These are phyloP conservation scores for Penicillium chermesinum DNA, from an alignment of 495 filamentous ascomycete species.

Conservation along the genomic window DNA sequence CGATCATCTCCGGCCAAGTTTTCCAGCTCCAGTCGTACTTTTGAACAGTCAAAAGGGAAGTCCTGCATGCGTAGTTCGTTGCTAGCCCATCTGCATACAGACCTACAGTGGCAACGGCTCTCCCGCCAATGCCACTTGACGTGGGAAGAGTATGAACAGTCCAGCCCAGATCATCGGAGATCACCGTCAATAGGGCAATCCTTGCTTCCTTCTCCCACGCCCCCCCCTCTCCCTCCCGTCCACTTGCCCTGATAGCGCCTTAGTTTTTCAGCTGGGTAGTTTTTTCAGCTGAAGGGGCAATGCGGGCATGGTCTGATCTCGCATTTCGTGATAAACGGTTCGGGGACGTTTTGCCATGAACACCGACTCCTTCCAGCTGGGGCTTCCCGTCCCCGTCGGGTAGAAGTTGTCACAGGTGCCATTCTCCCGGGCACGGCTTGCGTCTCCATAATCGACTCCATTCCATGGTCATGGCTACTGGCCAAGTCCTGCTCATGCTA, in stretches of 20 bases:
- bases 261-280: no score
- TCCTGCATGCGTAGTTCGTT: neutral
- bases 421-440: neutral
- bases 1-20: slow-evolving; percentile 1
- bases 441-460: neutral
- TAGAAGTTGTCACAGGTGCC: neutral
- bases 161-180: no score
- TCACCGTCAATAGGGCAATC: neutral
- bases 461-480: neutral
- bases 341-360: neutral
- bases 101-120: no score
- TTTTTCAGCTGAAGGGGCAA: no score
- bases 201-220: neutral
- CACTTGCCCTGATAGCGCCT: no score
- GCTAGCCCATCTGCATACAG: neutral
- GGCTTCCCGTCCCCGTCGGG: neutral
- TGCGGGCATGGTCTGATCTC: no score
- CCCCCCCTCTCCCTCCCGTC: neutral
- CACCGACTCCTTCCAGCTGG: neutral
- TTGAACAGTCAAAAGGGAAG: neutral
- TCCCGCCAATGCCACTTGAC: no score
- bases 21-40: neutral
- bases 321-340: neutral
- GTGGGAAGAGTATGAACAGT: no score
- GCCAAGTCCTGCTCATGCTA: neutral